Evolutionary conservation across 225 moss, liverwort and hornwort genomes (phyloP), one percentile per base, ranked within the genome.

Genomic region (Neckera pumila): DNA sequence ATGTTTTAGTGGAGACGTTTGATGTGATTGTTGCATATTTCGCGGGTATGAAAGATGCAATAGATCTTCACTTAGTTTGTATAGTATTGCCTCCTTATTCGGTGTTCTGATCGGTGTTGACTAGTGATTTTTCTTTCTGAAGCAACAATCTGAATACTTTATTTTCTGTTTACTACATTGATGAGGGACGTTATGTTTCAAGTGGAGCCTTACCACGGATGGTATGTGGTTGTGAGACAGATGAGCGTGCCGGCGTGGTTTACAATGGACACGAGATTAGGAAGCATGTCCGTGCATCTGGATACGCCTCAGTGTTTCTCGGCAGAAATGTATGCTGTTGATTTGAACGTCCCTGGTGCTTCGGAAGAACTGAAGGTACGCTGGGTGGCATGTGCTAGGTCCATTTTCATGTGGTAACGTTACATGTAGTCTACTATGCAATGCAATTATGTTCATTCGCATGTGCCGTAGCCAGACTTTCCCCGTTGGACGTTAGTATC

Each of bases 181-280:
- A 9, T 42, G 67, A 76, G 58, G 80, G 70, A 31, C 12, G 23
- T 61, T 56, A 54, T 80, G 69, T 67, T 43, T 62, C 17, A 49
- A 58, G 65, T 64, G 54, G 64, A 43, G 31, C 13, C 72, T 85
- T 45, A 89, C 81, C 53, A 45, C 64, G 45, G 54, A 56, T 72
- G 28, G 5, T 75, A 59, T 65, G 3, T 81, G 85, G 9, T 53
- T 53, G 56, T 88, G 81, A 53, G 62, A 26, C 94, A 97, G 97
- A 95, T 97, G 87, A 97, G 97, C 89, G 97, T 97, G 83, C 97
- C 97, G 80, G 94, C 96, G 67, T 97, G 97, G 97, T 97, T 96
- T 70, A 96, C 96, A 34, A 96, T 96, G 97, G 97, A 97, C 89
- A 97, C 96, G 53, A 96, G 97, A 89, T 91, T 97, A 82, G 97